These are phyloP conservation scores for Heterobasidion occidentale DNA, from an alignment of 1,284 basidiomycete genomes.

Conservation along the genomic window DNA sequence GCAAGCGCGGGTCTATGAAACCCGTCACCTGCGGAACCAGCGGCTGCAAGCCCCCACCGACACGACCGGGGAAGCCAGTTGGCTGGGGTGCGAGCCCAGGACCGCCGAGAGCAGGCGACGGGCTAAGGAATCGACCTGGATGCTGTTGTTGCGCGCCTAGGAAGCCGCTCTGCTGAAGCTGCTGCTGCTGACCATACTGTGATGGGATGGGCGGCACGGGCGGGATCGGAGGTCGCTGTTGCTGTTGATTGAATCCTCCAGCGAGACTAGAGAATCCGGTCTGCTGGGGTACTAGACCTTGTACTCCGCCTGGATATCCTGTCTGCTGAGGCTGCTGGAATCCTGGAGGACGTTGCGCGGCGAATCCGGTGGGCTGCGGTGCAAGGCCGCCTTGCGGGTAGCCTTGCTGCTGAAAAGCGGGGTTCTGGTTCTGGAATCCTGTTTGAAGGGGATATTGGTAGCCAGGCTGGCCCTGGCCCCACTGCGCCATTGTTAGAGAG, in stretches of 20 bases:
- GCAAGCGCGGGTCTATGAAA: conserved; percentile 75
- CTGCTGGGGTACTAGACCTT: conserved; percentile 38
- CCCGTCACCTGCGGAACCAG: conserved; percentile 76
- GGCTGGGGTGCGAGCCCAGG: conserved; percentile 41
- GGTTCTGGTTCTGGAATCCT: conserved; percentile 40
- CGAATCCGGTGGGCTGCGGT: conserved; percentile 33
- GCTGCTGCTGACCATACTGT: conserved; percentile 48
- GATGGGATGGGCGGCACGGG: conserved; percentile 55
- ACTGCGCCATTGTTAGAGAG: conserved; percentile 40
- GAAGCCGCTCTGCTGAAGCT: conserved; percentile 6
- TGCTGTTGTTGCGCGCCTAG: conserved; percentile 26
- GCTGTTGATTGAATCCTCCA: conserved; percentile 39
- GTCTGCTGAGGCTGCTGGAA: conserved; percentile 38
- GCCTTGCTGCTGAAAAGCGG: conserved; percentile 29
- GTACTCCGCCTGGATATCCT: conserved; percentile 30
- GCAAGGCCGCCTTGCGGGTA: conserved; percentile 29
- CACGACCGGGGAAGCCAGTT: conserved; percentile 47
- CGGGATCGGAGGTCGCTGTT: conserved; percentile 42
- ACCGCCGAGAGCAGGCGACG: conserved; percentile 31
- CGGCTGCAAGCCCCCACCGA: conserved; percentile 29
- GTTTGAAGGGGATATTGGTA: conserved; percentile 54
- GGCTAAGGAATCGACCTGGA: conserved; percentile 41
- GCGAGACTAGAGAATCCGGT: conserved; percentile 39
- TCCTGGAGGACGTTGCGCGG: conserved; percentile 22
- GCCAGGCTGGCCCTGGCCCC: conserved; percentile 54